Percentiles rank a stretch among this genome's conserved stretches.
These are phyloP conservation scores for Neurospora pannonica DNA, from an alignment of 495 filamentous ascomycete species.

Conservation along the genomic window DNA sequence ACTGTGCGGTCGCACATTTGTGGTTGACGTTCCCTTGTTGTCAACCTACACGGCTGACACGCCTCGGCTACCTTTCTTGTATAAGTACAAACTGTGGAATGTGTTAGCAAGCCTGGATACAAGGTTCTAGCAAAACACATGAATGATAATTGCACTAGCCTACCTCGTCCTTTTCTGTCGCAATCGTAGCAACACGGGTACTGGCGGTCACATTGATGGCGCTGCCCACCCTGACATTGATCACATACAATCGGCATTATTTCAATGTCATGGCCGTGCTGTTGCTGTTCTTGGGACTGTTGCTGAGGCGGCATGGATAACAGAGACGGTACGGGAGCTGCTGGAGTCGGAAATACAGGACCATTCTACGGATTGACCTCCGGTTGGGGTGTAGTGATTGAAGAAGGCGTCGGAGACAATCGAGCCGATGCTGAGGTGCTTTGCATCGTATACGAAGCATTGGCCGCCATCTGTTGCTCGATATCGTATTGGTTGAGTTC, in stretches of 20 bases:
- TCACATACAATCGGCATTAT: not conserved
- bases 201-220: not conserved
- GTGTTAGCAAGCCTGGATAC: not conserved
- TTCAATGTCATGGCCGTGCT: not conserved
- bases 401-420: not conserved
- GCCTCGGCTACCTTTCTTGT: not conserved
- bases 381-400: not conserved
- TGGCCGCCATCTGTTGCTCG: too few species aligned
- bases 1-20: not conserved
- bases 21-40: not conserved
- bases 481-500: too few species aligned
- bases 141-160: not conserved
- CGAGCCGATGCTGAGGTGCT: not conserved
- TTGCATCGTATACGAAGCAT: too few species aligned
- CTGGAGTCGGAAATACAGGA: not conserved
- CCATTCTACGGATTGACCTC: not conserved
- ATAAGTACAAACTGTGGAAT: not conserved
- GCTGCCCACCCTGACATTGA: not conserved
- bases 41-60: not conserved
- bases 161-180: not conserved
- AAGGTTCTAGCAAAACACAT: not conserved
- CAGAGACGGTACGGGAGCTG: not conserved
- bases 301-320: not conserved
- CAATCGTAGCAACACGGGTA: not conserved
- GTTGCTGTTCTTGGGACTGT: not conserved